phyloP scores from a whole-genome alignment of 441 rosid species.

The Metrosideros polymorpha region DNA sequence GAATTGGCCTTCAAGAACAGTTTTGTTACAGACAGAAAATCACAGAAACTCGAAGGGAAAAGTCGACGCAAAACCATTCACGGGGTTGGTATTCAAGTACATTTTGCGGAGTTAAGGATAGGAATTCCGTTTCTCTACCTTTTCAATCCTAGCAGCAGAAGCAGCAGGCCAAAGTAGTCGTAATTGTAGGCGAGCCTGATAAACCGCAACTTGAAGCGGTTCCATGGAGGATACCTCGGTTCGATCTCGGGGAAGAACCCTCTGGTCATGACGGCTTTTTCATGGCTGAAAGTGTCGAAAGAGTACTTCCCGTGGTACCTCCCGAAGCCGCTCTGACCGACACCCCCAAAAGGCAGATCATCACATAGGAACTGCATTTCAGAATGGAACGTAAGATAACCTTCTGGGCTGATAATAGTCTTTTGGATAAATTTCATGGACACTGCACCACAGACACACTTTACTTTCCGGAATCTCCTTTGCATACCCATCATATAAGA shows the following conservation, averaged over 20 bases:
- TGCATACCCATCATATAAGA: neutral
- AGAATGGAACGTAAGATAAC: neutral
- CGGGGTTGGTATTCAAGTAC: neutral
- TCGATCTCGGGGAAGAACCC: constrained; percentile 50
- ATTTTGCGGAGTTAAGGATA: neutral
- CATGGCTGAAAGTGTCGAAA: constrained; percentile 91
- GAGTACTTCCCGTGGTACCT: constrained; percentile 91
- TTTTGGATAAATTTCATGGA: neutral
- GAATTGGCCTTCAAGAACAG: neutral
- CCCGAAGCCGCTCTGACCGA: constrained; percentile 74
- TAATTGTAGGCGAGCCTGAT: constrained; percentile 39
- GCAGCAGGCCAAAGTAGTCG: constrained; percentile 39
- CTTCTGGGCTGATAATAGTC: neutral
- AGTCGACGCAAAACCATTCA: neutral
- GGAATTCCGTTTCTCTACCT: neutral
- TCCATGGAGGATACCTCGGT: constrained; percentile 85
- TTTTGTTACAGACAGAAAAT: neutral
- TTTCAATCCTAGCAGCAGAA: constrained; percentile 50
- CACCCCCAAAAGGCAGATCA: constrained; percentile 79
- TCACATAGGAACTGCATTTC: constrained; percentile 51
- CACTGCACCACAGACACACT: neutral
- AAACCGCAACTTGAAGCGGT: constrained; percentile 51
- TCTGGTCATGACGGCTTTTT: constrained; percentile 60
- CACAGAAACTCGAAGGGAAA: neutral
- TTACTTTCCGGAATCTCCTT: neutral